phyloP scores from a whole-genome alignment of 768 basidiomycete genomes.

The Strobilomyces confusus region DNA sequence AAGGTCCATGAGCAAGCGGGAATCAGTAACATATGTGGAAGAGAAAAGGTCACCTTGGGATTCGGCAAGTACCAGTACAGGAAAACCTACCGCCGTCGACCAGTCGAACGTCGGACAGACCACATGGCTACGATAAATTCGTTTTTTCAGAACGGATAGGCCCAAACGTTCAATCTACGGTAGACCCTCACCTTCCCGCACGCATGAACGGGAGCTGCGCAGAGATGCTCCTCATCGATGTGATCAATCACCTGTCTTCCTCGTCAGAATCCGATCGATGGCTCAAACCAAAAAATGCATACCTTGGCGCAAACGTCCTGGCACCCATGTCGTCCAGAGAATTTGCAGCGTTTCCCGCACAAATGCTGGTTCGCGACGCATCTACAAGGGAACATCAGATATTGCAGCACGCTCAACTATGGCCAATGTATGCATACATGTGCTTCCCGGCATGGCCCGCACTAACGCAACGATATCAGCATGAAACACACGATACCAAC shows the following conservation, averaged over 20 bases:
- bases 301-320: constrained; percentile 51
- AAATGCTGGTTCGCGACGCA: constrained; percentile 50
- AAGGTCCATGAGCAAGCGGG: neutral
- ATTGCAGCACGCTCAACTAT: accelerated
- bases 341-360: constrained; percentile 49
- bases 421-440: constrained; percentile 38
- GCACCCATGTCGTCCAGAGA: constrained; percentile 48
- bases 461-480: constrained; percentile 26
- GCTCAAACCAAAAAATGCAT: neutral
- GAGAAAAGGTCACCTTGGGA: constrained; percentile 34
- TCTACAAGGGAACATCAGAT: constrained; percentile 29
- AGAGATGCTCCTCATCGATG: constrained; percentile 46
- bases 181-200: constrained; percentile 46
- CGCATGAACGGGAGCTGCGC: constrained; percentile 49
- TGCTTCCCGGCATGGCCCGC: constrained; percentile 57
- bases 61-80: constrained; percentile 41
- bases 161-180: no score
- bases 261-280: neutral
- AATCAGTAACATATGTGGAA: neutral
- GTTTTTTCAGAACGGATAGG: neutral
- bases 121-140: constrained; percentile 36
- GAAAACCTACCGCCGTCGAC: constrained; percentile 32
- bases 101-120: constrained; percentile 29
- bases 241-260: constrained; percentile 43
- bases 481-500: neutral